Percentiles rank a stretch among this genome's conserved stretches.
Conservation (phyloP, 2,329 filamentous ascomycete genomes). For the Fusarium sp. region DNA sequence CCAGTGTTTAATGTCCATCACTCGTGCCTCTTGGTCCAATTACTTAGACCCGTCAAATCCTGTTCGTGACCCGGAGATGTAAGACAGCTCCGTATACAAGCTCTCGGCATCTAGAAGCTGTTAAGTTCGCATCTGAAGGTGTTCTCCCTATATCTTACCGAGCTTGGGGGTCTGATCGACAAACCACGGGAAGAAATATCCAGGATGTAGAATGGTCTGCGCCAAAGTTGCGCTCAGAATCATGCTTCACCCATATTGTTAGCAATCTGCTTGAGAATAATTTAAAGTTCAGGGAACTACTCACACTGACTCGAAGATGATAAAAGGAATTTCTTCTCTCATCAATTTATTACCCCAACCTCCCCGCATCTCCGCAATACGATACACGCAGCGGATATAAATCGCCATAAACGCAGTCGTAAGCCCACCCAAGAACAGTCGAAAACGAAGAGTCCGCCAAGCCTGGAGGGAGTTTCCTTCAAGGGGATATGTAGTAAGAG, state of each 20-base stretch:
- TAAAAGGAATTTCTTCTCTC: slow-evolving; percentile 6
- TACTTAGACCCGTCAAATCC: neutral
- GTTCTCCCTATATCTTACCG: fast-evolving
- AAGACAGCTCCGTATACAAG: neutral
- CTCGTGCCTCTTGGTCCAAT: fast-evolving
- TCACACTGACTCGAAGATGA: slow-evolving; percentile 4
- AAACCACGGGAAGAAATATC: neutral
- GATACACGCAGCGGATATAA: slow-evolving; percentile 13
- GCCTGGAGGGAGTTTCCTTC: neutral
- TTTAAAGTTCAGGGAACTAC: fast-evolving
- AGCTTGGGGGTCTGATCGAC: neutral
- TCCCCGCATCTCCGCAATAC: slow-evolving; percentile 9
- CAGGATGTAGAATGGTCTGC: neutral
- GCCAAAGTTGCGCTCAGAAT: neutral
- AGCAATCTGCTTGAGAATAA: fast-evolving
- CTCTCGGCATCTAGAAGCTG: neutral
- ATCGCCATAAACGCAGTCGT: neutral
- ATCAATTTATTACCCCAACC: neutral
- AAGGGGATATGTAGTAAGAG: neutral
- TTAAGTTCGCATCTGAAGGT: fast-evolving
- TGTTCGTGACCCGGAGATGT: neutral
- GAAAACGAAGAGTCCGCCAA: neutral
- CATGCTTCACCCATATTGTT: neutral
- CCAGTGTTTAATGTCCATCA: too few species aligned
- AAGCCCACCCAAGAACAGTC: neutral